Conservation (phyloP, 176 grass and related monocot genomes). For the Tuctoria greenei region DNA sequence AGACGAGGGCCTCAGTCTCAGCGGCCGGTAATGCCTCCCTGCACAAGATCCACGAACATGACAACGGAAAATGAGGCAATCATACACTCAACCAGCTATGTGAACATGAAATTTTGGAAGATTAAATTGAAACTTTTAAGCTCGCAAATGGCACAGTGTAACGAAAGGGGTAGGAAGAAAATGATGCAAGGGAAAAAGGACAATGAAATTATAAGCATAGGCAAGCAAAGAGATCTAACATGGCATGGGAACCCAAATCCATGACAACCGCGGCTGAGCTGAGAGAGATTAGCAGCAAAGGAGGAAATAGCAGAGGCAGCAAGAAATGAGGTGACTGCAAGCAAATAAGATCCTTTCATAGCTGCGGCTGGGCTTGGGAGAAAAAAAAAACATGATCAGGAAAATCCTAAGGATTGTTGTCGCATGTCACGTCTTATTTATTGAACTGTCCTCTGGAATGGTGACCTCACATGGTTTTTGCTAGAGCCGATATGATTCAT, state of each 20-base stretch:
- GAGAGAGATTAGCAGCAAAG: constrained; percentile 2
- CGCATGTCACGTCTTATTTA: background rate
- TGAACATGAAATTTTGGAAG: background rate
- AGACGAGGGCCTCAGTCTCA: background rate
- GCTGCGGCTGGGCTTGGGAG: background rate
- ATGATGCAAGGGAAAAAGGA: background rate
- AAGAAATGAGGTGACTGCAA: background rate
- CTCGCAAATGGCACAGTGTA: background rate
- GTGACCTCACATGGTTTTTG: background rate
- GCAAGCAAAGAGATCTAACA: constrained; percentile 33
- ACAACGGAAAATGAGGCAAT: background rate
- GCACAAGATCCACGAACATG: constrained; percentile 27
- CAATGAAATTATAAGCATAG: background rate
- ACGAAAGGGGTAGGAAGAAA: background rate
- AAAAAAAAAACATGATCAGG: background rate
- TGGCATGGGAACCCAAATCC: constrained; percentile 32
- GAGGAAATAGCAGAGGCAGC: constrained; percentile 4
- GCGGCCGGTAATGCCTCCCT: constrained; percentile 22
- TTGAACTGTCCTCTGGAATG: background rate
- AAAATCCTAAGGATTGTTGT: background rate
- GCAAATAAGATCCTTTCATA: background rate
- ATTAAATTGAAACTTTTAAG: background rate
- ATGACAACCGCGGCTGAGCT: constrained; percentile 4
- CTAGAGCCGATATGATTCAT: constrained; percentile 11
- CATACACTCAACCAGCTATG: background rate